Percentiles rank a stretch among this genome's conserved stretches.
Evolutionary conservation across 257 asterid species (phyloP).

Genomic region (Nemophila menziesii): DNA sequence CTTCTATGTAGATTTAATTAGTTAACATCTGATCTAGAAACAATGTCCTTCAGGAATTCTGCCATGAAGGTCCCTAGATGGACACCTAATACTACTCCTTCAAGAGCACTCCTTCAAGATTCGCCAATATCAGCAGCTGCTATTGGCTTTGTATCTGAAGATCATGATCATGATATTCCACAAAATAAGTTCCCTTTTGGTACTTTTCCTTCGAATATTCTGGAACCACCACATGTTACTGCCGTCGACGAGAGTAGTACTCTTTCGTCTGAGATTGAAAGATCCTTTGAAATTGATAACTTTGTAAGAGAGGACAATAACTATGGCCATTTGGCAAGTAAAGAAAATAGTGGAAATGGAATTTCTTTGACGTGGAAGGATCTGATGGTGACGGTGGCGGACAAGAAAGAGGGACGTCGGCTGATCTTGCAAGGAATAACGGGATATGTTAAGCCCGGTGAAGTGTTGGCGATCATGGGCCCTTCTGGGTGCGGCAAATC

Average conservation of each 20-base stretch:
- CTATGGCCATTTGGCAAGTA: not conserved
- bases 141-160: too few species aligned
- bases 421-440: slow-evolving; percentile 37
- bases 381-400: slow-evolving; percentile 42
- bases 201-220: not conserved
- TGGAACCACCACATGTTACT: not conserved
- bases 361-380: slow-evolving; percentile 44
- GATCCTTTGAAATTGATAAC: not conserved
- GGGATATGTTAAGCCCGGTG: slow-evolving; percentile 45
- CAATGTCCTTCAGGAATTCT: not conserved
- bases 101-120: not conserved
- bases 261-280: not conserved
- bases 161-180: too few species aligned
- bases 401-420: slow-evolving; percentile 20
- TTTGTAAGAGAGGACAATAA: not conserved
- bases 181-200: not conserved
- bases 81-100: not conserved
- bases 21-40: too few species aligned
- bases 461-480: slow-evolving; percentile 50
- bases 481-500: slow-evolving; percentile 69
- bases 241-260: not conserved
- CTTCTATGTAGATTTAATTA: too few species aligned
- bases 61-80: not conserved
- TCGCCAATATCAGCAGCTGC: not conserved
- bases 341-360: slow-evolving; percentile 12